Evolutionary conservation across 179 eudicot species (phyloP).

Genomic region (Silene coronaria): DNA sequence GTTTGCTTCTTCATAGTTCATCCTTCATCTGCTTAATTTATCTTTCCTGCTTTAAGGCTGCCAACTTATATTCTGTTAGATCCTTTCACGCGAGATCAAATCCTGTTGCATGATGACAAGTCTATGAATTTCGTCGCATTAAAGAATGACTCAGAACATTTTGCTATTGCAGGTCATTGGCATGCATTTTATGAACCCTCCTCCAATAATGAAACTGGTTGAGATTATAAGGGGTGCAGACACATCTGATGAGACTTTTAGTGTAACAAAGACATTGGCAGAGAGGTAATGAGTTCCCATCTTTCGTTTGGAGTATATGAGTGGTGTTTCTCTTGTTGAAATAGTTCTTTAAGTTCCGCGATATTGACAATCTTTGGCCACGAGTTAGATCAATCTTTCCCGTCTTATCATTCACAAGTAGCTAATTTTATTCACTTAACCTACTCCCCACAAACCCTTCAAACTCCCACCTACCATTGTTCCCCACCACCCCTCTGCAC

Average conservation of each 20-base stretch:
- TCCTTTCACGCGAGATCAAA: not conserved
- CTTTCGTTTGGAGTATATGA: not conserved
- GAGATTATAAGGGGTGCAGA: conserved; percentile 86
- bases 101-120: not conserved
- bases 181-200: conserved; percentile 96
- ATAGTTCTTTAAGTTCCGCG: not conserved
- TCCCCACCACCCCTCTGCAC: too few species aligned
- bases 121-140: not conserved
- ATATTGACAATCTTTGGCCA: not conserved
- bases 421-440: not conserved
- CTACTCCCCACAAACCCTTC: too few species aligned
- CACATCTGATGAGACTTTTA: conserved; percentile 66
- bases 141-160: not conserved
- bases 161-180: conserved; percentile 63
- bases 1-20: not conserved
- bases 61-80: not conserved
- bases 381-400: not conserved
- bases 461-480: too few species aligned
- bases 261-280: conserved; percentile 59
- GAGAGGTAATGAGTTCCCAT: conserved; percentile 47
- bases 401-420: not conserved
- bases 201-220: conserved; percentile 79
- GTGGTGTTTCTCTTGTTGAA: not conserved
- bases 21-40: not conserved
- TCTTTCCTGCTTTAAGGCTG: not conserved